These are phyloP conservation scores for Craspedostauros australis DNA, from an alignment of 108 stramenopile genomes.

Conservation along the genomic window DNA sequence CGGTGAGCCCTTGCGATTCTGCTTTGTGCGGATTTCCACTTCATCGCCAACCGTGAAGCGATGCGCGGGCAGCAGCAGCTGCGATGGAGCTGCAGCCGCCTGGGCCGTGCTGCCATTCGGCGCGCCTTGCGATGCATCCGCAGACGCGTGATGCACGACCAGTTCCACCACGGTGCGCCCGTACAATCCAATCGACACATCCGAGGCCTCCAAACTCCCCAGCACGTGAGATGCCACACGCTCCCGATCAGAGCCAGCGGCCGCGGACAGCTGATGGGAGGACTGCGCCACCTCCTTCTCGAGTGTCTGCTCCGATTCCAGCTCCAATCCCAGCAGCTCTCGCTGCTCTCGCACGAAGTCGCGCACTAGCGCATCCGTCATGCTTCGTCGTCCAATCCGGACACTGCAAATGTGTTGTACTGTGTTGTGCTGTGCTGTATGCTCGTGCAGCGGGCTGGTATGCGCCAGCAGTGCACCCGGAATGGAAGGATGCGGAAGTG, in stretches of 20 bases:
- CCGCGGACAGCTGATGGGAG: too few relatives aligned
- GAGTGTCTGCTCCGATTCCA: conserved; percentile 34
- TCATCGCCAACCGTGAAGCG: conserved; percentile 84
- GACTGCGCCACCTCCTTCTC: conserved; percentile 3
- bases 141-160: neutral
- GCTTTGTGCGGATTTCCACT: conserved; percentile 60
- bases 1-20: neutral
- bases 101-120: neutral
- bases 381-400: neutral
- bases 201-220: conserved; percentile 37
- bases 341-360: conserved; percentile 60
- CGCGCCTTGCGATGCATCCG: neutral
- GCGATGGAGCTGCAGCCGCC: neutral
- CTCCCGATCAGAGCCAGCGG: too few relatives aligned
- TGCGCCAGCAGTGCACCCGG: too few relatives aligned
- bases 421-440: too few relatives aligned
- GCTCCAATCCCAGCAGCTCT: conserved; percentile 58
- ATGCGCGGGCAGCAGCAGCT: conserved; percentile 55
- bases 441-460: too few relatives aligned
- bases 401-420: too few relatives aligned
- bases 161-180: conserved; percentile 72
- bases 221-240: conserved; percentile 24
- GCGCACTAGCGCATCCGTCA: conserved; percentile 37
- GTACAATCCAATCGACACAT: conserved; percentile 70
- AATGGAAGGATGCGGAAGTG: too few relatives aligned